phyloP scores from a whole-genome alignment of 2,329 filamentous ascomycete species.

The Aspergillus sojae region DNA sequence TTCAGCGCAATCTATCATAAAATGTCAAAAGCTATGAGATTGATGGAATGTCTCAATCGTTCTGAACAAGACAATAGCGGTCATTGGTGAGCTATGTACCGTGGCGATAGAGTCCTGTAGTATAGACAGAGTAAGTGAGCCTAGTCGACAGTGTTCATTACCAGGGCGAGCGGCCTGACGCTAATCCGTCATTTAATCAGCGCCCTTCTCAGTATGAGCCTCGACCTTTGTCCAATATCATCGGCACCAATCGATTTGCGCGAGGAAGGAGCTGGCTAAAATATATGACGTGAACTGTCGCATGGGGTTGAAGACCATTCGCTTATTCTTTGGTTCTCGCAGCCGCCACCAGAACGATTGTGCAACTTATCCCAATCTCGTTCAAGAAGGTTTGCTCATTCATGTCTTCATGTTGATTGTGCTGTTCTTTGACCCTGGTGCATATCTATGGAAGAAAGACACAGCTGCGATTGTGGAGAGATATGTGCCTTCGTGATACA shows the following conservation, averaged over 20 bases:
- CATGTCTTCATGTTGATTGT: background rate
- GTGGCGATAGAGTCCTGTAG: too few relatives aligned
- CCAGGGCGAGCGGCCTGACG: background rate
- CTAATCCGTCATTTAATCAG: background rate
- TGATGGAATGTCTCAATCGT: background rate
- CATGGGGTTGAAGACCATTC: too few relatives aligned
- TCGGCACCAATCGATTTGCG: accelerated
- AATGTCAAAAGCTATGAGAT: background rate
- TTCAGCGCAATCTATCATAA: background rate
- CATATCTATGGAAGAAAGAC: background rate
- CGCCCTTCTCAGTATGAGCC: background rate
- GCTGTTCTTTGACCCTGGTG: too few relatives aligned
- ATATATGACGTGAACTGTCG: too few relatives aligned
- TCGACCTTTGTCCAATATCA: too few relatives aligned
- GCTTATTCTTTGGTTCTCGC: too few relatives aligned
- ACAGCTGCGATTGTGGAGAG: accelerated
- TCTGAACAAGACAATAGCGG: background rate
- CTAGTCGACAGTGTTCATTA: background rate
- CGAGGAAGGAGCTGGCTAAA: too few relatives aligned
- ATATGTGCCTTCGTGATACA: background rate
- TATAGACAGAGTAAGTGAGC: background rate
- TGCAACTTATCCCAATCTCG: background rate
- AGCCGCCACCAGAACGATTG: too few relatives aligned
- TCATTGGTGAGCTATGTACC: too few relatives aligned
- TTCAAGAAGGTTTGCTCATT: background rate